Evolutionary conservation across 2,329 filamentous ascomycete genomes (phyloP).

Genomic region (Fusarium secorum): DNA sequence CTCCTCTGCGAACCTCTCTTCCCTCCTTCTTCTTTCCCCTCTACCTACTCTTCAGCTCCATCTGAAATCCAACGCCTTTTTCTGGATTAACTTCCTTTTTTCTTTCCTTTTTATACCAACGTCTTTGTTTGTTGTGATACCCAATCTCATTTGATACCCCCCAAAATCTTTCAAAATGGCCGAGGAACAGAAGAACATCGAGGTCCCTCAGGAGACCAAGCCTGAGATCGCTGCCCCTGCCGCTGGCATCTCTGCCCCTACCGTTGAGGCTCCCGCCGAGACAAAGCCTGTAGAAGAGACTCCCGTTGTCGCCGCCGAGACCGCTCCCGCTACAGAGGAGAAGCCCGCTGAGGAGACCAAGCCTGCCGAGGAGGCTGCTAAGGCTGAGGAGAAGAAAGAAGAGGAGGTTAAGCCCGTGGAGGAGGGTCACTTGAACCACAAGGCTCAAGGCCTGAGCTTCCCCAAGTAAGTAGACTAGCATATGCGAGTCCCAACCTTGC

Average conservation of each 20-base stretch:
- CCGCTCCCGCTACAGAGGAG: constrained; percentile 50
- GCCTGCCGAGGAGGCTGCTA: constrained; percentile 52
- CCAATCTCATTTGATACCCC: constrained; percentile 53
- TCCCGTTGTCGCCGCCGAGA: constrained; percentile 46
- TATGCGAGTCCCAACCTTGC: not conserved
- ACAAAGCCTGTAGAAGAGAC: constrained; percentile 52
- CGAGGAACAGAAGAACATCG: constrained; percentile 75
- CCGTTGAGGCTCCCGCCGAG: constrained; percentile 46
- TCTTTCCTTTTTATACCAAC: constrained; percentile 50
- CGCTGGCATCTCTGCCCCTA: constrained; percentile 42
- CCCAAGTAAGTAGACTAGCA: constrained; percentile 76
- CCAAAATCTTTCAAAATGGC: constrained; percentile 67
- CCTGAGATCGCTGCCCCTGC: constrained; percentile 42
- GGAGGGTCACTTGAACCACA: constrained; percentile 88
- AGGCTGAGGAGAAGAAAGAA: constrained; percentile 55
- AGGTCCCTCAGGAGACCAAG: constrained; percentile 63
- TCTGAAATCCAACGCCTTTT: constrained; percentile 45
- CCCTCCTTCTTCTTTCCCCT: constrained; percentile 46
- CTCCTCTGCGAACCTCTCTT: constrained; percentile 27
- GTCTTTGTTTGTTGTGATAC: constrained; percentile 62
- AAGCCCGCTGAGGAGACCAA: constrained; percentile 55
- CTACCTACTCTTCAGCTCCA: constrained; percentile 46
- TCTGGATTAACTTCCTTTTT: constrained; percentile 49
- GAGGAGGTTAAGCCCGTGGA: constrained; percentile 74
- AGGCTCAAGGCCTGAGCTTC: constrained; percentile 79